A percentile compares a stretch with the other conserved stretches of the same genome.
Conservation (phyloP, 2,329 filamentous ascomycete genomes). For the Neofusicoccum kwambonambiense region DNA sequence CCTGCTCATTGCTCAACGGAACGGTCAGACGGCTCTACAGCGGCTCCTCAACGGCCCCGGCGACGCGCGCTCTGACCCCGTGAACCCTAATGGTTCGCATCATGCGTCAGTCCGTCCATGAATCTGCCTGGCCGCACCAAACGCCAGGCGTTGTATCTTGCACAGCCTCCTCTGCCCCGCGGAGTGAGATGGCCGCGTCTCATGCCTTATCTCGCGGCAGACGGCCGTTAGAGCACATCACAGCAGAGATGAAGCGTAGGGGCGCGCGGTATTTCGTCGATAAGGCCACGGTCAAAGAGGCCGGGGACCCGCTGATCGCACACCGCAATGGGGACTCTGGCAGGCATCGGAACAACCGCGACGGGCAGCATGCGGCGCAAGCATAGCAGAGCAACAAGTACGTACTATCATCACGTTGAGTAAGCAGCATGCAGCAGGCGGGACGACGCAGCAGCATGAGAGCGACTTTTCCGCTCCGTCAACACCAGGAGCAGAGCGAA, state of each 20-base stretch:
- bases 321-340: constrained; percentile 4
- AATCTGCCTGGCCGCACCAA: background rate
- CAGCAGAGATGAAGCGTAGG: background rate
- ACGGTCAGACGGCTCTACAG: background rate
- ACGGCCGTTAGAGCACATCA: background rate
- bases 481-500: background rate
- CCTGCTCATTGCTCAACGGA: background rate
- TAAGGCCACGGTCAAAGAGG: background rate
- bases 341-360: constrained; percentile 7
- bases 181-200: background rate
- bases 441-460: background rate
- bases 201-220: background rate
- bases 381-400: background rate
- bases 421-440: background rate
- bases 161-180: background rate
- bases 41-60: background rate
- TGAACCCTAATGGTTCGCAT: background rate
- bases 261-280: background rate
- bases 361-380: background rate
- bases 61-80: background rate
- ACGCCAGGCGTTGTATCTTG: background rate
- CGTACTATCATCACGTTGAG: background rate
- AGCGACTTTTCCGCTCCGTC: background rate
- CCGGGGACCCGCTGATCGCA: constrained; percentile 8
- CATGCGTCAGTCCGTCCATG: background rate